Evolutionary conservation across 2,329 filamentous ascomycete species (phyloP).

Genomic region (Cercospora brassicicola): DNA sequence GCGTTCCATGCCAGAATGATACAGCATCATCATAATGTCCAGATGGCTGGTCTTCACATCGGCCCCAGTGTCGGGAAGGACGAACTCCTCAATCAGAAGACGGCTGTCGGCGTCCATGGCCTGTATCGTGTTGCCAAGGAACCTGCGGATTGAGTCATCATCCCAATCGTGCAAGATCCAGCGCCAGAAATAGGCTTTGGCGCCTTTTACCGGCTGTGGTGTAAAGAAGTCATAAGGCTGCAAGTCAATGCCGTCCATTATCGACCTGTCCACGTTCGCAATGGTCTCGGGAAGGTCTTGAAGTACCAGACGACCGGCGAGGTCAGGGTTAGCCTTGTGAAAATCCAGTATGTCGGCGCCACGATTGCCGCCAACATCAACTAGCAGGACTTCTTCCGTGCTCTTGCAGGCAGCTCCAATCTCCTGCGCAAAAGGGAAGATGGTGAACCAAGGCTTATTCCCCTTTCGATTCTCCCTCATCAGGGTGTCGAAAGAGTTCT

Average conservation of each 20-base stretch:
- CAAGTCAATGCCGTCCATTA: conserved; percentile 15
- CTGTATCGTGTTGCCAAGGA: conserved; percentile 26
- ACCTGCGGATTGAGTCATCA: conserved; percentile 26
- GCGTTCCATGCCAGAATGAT: conserved; percentile 15
- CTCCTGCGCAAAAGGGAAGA: conserved; percentile 15
- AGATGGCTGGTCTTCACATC: conserved; percentile 16
- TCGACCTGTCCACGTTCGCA: conserved; percentile 21
- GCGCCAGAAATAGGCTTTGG: conserved; percentile 31
- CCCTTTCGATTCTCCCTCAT: conserved; percentile 13
- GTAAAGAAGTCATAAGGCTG: conserved; percentile 33
- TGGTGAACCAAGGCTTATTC: conserved; percentile 15
- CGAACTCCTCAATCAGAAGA: conserved; percentile 31
- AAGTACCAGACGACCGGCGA: conserved; percentile 29
- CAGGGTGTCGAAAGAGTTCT: conserved; percentile 16
- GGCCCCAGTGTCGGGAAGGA: conserved; percentile 23
- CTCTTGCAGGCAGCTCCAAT: conserved; percentile 2
- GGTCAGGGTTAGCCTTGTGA: conserved; percentile 17
- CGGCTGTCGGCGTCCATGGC: conserved; percentile 27
- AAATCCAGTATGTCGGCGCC: conserved; percentile 30
- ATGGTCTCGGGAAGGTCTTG: conserved; percentile 33
- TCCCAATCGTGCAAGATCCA: conserved; percentile 33
- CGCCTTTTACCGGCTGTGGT: conserved; percentile 32
- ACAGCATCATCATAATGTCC: conserved; percentile 21
- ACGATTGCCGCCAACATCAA: conserved; percentile 33
- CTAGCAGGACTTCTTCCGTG: conserved; percentile 26